Conservation (phyloP, 2,329 filamentous ascomycete species). For the Colletotrichum chlorophyti region DNA sequence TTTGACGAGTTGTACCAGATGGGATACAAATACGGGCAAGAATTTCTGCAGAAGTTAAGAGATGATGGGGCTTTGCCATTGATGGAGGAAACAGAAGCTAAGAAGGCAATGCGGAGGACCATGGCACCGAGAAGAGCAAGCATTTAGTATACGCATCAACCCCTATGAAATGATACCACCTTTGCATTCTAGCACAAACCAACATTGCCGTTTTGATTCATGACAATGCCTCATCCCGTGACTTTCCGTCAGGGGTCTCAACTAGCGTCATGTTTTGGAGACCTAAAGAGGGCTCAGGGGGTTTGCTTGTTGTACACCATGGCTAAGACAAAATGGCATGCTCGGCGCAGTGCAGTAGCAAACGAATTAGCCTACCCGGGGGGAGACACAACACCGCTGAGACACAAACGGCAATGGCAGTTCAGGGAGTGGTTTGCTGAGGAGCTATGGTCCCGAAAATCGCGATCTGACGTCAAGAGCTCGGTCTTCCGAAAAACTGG, state of each 20-base stretch:
- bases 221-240: neutral
- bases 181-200: neutral
- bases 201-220: neutral
- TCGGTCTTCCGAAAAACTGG: neutral
- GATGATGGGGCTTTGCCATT: slow-evolving; percentile 78
- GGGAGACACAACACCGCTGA: no score
- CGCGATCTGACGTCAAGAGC: slow-evolving; percentile 22
- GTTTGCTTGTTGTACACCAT: no score
- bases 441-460: slow-evolving; percentile 13
- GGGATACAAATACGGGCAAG: slow-evolving; percentile 84
- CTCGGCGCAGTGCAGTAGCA: no score
- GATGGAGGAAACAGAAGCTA: slow-evolving; percentile 76
- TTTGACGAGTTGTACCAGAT: slow-evolving; percentile 96
- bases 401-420: neutral
- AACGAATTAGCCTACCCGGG: no score
- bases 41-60: slow-evolving; percentile 78
- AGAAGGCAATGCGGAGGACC: slow-evolving; percentile 77
- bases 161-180: slow-evolving; percentile 11
- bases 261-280: no score
- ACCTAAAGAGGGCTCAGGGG: no score
- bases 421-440: neutral
- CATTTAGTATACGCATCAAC: slow-evolving; percentile 55
- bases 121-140: slow-evolving; percentile 82
- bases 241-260: no score
- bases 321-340: no score